phyloP scores from a whole-genome alignment of 2,329 filamentous ascomycete genomes.

The Shiraia bambusicola region DNA sequence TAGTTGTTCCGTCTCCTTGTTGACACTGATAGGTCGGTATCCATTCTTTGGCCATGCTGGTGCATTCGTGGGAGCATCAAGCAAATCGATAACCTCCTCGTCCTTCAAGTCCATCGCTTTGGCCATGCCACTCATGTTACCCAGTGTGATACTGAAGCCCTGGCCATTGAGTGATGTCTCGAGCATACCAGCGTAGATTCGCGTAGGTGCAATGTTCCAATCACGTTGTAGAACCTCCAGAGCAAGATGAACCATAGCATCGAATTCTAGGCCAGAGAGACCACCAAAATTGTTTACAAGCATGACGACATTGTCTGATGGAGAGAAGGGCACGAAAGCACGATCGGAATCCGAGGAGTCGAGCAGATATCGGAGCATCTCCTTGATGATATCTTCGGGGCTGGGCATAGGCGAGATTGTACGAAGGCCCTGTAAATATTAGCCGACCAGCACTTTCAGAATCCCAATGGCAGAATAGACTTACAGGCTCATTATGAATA shows the following conservation, averaged over 20 bases:
- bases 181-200: conserved; percentile 52
- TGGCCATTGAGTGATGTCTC: conserved; percentile 59
- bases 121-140: conserved; percentile 53
- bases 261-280: conserved; percentile 51
- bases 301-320: conserved; percentile 49
- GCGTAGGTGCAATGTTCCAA: conserved; percentile 52
- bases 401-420: conserved; percentile 52
- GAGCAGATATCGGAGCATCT: conserved; percentile 53
- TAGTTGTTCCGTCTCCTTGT: conserved; percentile 28
- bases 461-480: conserved; percentile 3
- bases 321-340: conserved; percentile 52
- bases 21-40: conserved; percentile 36
- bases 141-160: conserved; percentile 58
- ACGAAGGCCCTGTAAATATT: conserved; percentile 41
- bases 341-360: conserved; percentile 52
- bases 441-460: background rate
- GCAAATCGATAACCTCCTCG: conserved; percentile 49
- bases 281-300: conserved; percentile 55
- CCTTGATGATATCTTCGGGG: conserved; percentile 50
- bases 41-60: conserved; percentile 55
- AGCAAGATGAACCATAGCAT: conserved; percentile 49
- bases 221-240: conserved; percentile 46
- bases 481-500: conserved; percentile 55
- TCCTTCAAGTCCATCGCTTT: conserved; percentile 42
- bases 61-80: conserved; percentile 55